phyloP scores from a whole-genome alignment of 768 basidiomycete species.

The Lactarius hatsudake region DNA sequence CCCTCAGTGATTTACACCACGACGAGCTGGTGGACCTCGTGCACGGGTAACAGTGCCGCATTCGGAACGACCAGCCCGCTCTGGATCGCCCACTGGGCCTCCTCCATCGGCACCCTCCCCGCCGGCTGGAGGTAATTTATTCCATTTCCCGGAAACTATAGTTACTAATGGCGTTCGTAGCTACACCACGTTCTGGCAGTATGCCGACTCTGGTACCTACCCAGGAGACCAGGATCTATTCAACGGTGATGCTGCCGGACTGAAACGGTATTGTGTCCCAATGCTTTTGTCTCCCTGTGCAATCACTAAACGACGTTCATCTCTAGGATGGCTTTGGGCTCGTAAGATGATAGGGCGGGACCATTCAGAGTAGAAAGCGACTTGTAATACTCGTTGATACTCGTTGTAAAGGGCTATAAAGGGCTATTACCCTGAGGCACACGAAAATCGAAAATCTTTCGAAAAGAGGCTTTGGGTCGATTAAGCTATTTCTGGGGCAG shows the following conservation, averaged over 20 bases:
- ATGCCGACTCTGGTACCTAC: conserved; percentile 51
- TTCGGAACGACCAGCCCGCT: conserved; percentile 54
- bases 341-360: too few relatives aligned
- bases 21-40: conserved; percentile 65
- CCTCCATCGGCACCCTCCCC: conserved; percentile 51
- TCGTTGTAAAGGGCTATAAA: too few relatives aligned
- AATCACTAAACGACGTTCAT: too few relatives aligned
- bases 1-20: conserved; percentile 56
- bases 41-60: conserved; percentile 55
- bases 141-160: too few relatives aligned
- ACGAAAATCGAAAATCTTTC: too few relatives aligned
- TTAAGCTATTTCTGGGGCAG: too few relatives aligned
- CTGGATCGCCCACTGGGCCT: conserved; percentile 57
- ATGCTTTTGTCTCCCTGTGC: too few relatives aligned
- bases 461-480: too few relatives aligned
- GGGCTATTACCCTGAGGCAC: too few relatives aligned
- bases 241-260: conserved; percentile 49
- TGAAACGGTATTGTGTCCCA: conserved; percentile 36
- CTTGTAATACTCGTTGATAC: too few relatives aligned
- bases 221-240: conserved; percentile 59
- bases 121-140: conserved; percentile 41
- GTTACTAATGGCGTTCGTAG: conserved; percentile 29
- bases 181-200: conserved; percentile 60
- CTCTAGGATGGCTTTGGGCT: too few relatives aligned
- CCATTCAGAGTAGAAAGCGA: too few relatives aligned